A percentile compares a stretch with the other conserved stretches of the same genome.
These are phyloP conservation scores for Fraxinus sp. DNA, from an alignment of 305 asterid genomes.

Conservation along the genomic window DNA sequence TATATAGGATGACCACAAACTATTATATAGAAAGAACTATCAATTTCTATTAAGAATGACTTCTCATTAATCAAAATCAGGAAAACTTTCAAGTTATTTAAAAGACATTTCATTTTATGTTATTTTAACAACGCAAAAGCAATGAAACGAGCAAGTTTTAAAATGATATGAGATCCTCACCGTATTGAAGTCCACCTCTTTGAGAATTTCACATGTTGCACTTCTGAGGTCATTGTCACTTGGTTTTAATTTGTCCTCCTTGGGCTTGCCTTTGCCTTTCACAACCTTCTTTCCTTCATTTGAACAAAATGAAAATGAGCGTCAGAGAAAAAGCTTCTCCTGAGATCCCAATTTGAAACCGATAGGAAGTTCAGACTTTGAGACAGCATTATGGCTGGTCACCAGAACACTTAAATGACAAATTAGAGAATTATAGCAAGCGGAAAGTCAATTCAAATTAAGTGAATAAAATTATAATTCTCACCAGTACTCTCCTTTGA, in stretches of 20 bases:
- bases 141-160: background rate
- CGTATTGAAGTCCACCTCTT: conserved; percentile 76
- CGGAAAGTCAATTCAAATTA: conserved; percentile 6
- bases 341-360: conserved; percentile 1
- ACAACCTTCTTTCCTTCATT: conserved; percentile 49
- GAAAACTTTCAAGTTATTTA: background rate
- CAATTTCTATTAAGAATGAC: background rate
- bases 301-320: conserved; percentile 6
- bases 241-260: conserved; percentile 47
- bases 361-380: conserved; percentile 23
- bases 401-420: background rate
- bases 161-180: conserved; percentile 31
- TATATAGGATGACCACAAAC: background rate
- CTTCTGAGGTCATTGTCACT: conserved; percentile 52
- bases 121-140: background rate
- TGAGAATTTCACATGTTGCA: conserved; percentile 61
- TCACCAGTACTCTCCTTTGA: conserved; percentile 63
- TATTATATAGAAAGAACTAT: background rate
- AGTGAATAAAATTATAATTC: conserved; percentile 21
- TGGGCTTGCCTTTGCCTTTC: conserved; percentile 49
- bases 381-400: conserved; percentile 26
- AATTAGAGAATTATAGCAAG: background rate
- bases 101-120: background rate
- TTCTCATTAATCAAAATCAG: background rate
- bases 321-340: background rate